Evolutionary conservation across 371 early-diverging fungal species (phyloP).

Genomic region (Basidiobolus meristosporus): DNA sequence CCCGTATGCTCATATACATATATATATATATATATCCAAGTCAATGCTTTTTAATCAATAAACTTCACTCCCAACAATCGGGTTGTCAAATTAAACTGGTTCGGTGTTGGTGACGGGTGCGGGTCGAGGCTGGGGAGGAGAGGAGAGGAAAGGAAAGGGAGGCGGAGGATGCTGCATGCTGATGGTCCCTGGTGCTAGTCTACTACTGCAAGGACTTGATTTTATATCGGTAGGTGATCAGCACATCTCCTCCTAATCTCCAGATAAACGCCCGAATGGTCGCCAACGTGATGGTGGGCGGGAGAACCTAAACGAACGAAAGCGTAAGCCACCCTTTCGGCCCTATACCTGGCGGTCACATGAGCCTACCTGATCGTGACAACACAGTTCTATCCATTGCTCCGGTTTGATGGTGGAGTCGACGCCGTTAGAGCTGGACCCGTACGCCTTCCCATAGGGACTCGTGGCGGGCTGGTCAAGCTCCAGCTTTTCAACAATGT

Average conservation of each 20-base stretch:
- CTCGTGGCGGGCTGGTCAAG: conserved; percentile 14
- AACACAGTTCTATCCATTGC: conserved; percentile 46
- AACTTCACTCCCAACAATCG: too few species aligned
- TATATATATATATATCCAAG: too few species aligned
- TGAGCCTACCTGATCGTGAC: conserved; percentile 36
- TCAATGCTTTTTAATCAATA: too few species aligned
- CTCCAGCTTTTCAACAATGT: conserved; percentile 58
- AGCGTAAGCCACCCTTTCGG: not conserved
- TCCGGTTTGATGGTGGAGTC: conserved; percentile 17
- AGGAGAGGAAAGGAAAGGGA: too few species aligned
- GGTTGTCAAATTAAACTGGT: too few species aligned
- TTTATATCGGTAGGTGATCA: conserved; percentile 34
- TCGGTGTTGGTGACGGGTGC: too few species aligned
- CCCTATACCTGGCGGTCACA: not conserved
- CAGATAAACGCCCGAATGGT: conserved; percentile 63
- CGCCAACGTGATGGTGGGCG: conserved; percentile 61
- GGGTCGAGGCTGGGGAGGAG: too few species aligned
- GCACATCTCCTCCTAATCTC: conserved; percentile 66
- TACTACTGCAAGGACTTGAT: not conserved
- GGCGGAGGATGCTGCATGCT: too few species aligned
- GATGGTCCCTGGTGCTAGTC: too few species aligned
- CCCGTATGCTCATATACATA: too few species aligned
- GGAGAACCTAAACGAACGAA: conserved; percentile 13
- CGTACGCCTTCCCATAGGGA: conserved; percentile 8
- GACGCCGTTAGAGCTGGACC: conserved; percentile 2